Conservation (phyloP, 2,329 filamentous ascomycete species). For the Claviceps digitariae region DNA sequence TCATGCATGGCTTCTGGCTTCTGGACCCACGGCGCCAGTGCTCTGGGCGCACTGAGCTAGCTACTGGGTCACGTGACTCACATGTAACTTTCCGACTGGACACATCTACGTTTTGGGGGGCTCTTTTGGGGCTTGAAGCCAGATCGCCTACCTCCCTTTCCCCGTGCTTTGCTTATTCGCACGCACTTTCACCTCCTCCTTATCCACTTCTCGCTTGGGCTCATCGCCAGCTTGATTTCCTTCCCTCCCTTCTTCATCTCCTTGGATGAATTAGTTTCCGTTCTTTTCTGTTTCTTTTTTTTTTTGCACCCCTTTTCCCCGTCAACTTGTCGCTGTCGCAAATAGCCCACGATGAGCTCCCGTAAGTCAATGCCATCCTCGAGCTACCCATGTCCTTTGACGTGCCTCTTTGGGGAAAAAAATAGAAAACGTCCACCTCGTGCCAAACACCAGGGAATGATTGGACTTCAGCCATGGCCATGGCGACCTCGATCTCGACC, state of each 20-base stretch:
- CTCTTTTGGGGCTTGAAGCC: conserved; percentile 20
- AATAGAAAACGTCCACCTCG: background rate
- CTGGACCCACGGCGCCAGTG: no score
- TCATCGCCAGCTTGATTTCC: conserved; percentile 23
- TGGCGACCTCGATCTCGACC: background rate
- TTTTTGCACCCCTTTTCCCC: background rate
- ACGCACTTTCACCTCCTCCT: conserved; percentile 14
- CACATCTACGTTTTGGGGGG: conserved; percentile 28
- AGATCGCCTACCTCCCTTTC: conserved; percentile 27
- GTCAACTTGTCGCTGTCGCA: conserved; percentile 11
- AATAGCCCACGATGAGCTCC: conserved; percentile 39
- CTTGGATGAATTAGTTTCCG: conserved; percentile 28
- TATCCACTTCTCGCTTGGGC: conserved; percentile 19
- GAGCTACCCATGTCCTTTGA: conserved; percentile 4
- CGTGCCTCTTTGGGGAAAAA: background rate
- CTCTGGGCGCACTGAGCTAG: no score
- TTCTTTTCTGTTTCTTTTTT: conserved; percentile 20
- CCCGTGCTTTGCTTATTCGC: conserved; percentile 15
- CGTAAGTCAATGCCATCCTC: conserved; percentile 28
- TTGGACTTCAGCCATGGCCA: conserved; percentile 3
- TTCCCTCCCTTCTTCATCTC: conserved; percentile 18
- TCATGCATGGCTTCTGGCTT: no score
- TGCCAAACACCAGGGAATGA: background rate
- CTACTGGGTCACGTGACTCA: conserved; percentile 14
- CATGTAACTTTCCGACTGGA: conserved; percentile 24